These are phyloP conservation scores for Diplogelasinospora grovesii DNA, from an alignment of 495 filamentous ascomycete species.

Conservation along the genomic window DNA sequence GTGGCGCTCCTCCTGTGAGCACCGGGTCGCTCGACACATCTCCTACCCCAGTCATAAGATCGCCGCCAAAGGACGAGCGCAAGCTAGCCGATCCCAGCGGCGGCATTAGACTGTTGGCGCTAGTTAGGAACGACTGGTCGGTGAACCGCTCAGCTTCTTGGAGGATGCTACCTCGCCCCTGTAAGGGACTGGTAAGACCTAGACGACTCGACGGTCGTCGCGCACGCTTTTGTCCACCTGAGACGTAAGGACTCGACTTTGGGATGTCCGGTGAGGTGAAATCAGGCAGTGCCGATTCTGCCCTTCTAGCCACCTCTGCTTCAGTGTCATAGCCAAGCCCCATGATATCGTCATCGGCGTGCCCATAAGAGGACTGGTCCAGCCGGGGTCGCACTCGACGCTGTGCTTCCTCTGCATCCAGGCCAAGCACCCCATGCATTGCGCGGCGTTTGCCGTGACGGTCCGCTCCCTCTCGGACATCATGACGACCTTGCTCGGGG, in stretches of 20 bases:
- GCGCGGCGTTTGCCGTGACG: constrained; percentile 16
- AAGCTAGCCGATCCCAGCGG: too few species aligned
- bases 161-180: constrained; percentile 23
- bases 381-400: constrained; percentile 25
- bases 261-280: too few species aligned
- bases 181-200: constrained; percentile 33
- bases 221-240: too few species aligned
- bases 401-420: constrained; percentile 16
- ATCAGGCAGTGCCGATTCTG: constrained; percentile 29
- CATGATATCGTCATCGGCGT: constrained; percentile 4
- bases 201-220: constrained; percentile 26
- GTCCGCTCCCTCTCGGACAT: constrained; percentile 18
- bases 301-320: constrained; percentile 35
- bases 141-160: constrained; percentile 35
- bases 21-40: too few species aligned
- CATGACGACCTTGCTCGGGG: too few species aligned
- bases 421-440: constrained; percentile 16
- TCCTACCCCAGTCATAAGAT: too few species aligned
- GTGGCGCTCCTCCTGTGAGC: constrained; percentile 18
- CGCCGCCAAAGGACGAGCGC: too few species aligned
- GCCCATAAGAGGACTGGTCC: constrained; percentile 1
- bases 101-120: too few species aligned
- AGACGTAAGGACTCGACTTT: too few species aligned
- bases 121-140: too few species aligned
- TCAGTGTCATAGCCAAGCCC: constrained; percentile 12